phyloP scores from a whole-genome alignment of 441 rosid species.

The Bocquillonia castaneifolia region DNA sequence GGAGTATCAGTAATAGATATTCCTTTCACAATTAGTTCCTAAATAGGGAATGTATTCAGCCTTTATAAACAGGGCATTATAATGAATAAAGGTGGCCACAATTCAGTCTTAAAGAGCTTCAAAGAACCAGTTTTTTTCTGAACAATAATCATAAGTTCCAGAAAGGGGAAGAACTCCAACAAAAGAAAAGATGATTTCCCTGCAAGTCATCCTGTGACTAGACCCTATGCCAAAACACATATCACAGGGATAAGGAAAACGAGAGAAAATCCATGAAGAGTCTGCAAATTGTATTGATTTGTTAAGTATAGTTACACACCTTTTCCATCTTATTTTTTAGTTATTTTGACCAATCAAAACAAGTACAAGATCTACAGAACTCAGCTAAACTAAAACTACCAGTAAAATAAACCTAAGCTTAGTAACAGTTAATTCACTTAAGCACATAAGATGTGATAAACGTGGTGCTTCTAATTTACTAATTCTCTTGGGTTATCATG shows the following conservation, averaged over 20 bases:
- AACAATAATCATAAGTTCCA: too few relatives aligned
- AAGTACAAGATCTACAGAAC: neutral
- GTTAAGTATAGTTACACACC: neutral
- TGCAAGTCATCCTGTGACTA: too few relatives aligned
- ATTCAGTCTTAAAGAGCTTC: too few relatives aligned
- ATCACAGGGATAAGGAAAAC: neutral
- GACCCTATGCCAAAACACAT: too few relatives aligned
- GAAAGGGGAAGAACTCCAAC: too few relatives aligned
- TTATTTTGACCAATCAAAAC: neutral
- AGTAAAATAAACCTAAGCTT: neutral
- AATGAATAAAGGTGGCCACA: too few relatives aligned
- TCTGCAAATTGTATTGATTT: neutral
- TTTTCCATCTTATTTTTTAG: neutral
- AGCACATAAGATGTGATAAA: neutral
- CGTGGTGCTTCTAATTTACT: neutral
- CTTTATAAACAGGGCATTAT: too few relatives aligned
- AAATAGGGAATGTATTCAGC: too few relatives aligned
- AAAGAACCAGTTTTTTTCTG: too few relatives aligned
- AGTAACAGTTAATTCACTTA: neutral
- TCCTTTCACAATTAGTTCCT: too few relatives aligned
- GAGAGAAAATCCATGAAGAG: neutral
- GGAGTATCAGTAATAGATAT: too few relatives aligned
- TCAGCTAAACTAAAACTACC: neutral
- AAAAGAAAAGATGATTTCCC: too few relatives aligned
- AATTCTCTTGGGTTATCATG: neutral